Evolutionary conservation across 1,284 basidiomycete genomes (phyloP).

Genomic region (Cutaneotrichosporon cavernicola): DNA sequence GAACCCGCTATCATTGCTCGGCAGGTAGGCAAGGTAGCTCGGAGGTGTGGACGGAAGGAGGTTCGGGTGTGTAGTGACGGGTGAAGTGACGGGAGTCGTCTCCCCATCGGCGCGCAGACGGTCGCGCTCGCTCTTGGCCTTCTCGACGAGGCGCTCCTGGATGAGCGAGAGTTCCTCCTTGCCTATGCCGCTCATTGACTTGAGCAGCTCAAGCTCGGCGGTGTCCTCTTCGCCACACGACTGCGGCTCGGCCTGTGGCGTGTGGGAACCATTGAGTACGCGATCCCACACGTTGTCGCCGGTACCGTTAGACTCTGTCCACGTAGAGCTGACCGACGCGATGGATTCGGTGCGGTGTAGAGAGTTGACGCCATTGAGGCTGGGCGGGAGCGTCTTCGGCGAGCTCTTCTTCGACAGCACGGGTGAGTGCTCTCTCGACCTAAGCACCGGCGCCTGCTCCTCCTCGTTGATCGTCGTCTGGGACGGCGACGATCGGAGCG

Average conservation of each 20-base stretch:
- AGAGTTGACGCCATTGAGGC: conserved; percentile 2
- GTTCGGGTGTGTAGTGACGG: not conserved
- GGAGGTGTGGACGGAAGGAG: not conserved
- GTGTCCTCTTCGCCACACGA: conserved; percentile 17
- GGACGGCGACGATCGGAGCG: conserved; percentile 8
- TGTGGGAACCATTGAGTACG: conserved; percentile 10
- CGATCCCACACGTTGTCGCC: conserved; percentile 19
- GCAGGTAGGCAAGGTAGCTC: not conserved
- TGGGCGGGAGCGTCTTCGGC: not conserved
- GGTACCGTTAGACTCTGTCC: conserved; percentile 6
- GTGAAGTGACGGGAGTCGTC: conserved; percentile 3
- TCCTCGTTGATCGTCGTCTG: conserved; percentile 8
- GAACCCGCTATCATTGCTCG: not conserved
- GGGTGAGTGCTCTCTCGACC: conserved; percentile 2
- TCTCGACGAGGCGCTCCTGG: conserved; percentile 41
- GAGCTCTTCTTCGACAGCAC: conserved; percentile 1
- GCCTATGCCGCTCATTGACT: conserved; percentile 38
- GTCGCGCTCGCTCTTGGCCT: conserved; percentile 41
- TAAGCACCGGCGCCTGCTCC: not conserved
- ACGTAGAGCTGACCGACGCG: conserved; percentile 21
- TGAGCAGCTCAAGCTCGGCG: conserved; percentile 27
- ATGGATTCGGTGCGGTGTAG: conserved; percentile 6
- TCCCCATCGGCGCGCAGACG: conserved; percentile 26
- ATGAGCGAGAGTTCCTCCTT: conserved; percentile 37
- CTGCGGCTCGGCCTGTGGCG: conserved; percentile 4